A percentile compares a stretch with the other conserved stretches of the same genome.
Conservation (phyloP, 805 yeast species). For the Wickerhamiella shivajii region DNA sequence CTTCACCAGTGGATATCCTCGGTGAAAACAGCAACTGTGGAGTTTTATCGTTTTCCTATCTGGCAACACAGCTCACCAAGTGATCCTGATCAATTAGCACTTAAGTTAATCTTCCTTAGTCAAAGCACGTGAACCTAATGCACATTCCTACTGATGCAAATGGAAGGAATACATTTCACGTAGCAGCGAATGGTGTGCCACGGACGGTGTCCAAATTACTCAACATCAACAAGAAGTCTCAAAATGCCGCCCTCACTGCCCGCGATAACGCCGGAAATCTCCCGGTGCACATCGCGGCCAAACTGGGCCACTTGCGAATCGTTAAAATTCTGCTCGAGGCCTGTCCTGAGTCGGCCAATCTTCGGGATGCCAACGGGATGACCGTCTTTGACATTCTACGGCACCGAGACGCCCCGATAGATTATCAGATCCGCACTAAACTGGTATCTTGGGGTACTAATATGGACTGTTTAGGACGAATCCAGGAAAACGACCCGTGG, state of each 20-base stretch:
- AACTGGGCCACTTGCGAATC: slow-evolving; percentile 13
- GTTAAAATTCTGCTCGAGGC: slow-evolving; percentile 13
- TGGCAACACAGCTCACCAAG: no score
- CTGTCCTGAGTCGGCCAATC: slow-evolving; percentile 12
- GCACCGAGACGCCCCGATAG: slow-evolving; percentile 9
- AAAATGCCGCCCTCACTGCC: slow-evolving; percentile 11
- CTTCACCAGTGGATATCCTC: no score
- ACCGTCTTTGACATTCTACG: slow-evolving; percentile 13
- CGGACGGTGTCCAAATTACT: slow-evolving; percentile 10
- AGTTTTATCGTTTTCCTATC: no score
- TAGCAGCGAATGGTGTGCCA: slow-evolving; percentile 14
- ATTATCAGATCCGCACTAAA: slow-evolving; percentile 5
- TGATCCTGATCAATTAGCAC: no score
- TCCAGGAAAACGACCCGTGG: background rate
- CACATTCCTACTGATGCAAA: slow-evolving; percentile 8
- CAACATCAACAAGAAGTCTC: slow-evolving; percentile 9
- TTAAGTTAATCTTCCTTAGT: no score
- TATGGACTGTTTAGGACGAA: slow-evolving; percentile 1
- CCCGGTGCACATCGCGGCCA: slow-evolving; percentile 19
- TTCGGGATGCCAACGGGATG: slow-evolving; percentile 12
- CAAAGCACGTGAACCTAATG: no score
- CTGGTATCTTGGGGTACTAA: slow-evolving; percentile 11
- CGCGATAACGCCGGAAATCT: slow-evolving; percentile 15
- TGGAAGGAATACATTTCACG: slow-evolving; percentile 17
- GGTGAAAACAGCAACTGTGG: no score